Evolutionary conservation across 2,329 filamentous ascomycete species (phyloP).

Genomic region (Fusarium verticillioides): DNA sequence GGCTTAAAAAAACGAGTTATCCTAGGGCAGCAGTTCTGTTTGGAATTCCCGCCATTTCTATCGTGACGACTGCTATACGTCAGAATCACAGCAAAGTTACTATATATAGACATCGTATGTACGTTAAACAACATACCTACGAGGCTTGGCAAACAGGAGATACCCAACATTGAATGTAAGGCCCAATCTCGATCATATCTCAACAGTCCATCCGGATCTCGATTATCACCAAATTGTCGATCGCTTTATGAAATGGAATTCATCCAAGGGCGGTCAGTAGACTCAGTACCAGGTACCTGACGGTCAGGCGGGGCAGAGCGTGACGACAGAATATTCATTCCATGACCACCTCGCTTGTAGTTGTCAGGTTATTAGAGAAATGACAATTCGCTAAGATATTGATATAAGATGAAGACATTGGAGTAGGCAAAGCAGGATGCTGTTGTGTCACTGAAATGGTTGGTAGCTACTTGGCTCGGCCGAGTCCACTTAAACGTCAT

Average conservation of each 20-base stretch:
- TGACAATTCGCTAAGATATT: neutral
- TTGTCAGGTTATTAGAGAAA: neutral
- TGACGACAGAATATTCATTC: neutral
- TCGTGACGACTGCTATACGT: conserved; percentile 5
- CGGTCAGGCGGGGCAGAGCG: conserved; percentile 1
- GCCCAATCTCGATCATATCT: conserved; percentile 30
- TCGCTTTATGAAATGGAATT: conserved; percentile 15
- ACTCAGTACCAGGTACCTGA: neutral
- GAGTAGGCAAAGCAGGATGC: neutral
- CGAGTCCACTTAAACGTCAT: conserved; percentile 35
- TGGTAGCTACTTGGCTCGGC: conserved; percentile 12
- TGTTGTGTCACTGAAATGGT: conserved; percentile 11
- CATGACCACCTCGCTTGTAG: neutral
- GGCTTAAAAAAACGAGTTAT: neutral
- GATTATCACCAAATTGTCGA: conserved; percentile 26
- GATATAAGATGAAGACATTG: neutral
- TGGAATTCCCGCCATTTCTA: neutral
- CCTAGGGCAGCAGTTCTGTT: neutral
- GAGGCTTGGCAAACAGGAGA: conserved; percentile 17
- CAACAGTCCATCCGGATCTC: conserved; percentile 16
- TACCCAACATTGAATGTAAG: conserved; percentile 1
- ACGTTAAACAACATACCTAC: neutral
- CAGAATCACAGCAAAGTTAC: conserved; percentile 22
- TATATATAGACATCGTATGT: conserved; percentile 6
- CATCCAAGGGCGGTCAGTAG: conserved; percentile 3